Evolutionary conservation across 345 rosid species (phyloP).

Genomic region (Anacardium occidentale): DNA sequence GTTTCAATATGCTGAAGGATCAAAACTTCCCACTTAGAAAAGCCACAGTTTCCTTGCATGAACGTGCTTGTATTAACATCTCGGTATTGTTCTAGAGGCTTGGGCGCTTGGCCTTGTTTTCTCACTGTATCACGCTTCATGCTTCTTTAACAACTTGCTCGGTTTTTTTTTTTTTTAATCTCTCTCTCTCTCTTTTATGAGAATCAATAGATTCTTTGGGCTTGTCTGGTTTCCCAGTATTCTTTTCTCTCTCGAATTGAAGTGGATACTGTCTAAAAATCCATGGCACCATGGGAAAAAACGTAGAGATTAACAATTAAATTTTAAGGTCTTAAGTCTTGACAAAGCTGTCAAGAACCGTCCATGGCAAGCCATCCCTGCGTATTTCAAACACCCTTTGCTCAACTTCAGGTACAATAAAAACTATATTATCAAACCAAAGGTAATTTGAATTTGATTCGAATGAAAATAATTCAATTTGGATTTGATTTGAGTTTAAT

Average conservation of each 20-base stretch:
- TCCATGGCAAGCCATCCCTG: not conserved
- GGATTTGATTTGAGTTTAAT: too few relatives aligned
- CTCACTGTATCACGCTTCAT: not conserved
- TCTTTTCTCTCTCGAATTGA: not conserved
- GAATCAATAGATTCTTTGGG: not conserved
- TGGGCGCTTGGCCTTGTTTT: conserved; percentile 14
- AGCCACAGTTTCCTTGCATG: conserved; percentile 15
- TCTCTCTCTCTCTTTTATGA: too few relatives aligned
- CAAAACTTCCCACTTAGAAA: conserved; percentile 25
- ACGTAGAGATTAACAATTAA: too few relatives aligned
- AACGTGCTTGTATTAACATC: conserved; percentile 3
- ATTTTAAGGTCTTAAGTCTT: not conserved
- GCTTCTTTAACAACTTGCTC: not conserved
- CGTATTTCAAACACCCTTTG: too few relatives aligned
- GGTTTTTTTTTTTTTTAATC: not conserved
- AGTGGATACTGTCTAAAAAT: not conserved
- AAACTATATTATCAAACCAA: too few relatives aligned
- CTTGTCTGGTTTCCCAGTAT: not conserved
- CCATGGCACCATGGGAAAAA: not conserved
- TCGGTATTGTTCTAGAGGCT: not conserved
- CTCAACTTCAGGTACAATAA: not conserved
- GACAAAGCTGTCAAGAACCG: not conserved
- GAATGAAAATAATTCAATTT: too few relatives aligned
- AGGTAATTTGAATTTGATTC: too few relatives aligned
- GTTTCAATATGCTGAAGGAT: conserved; percentile 32